Evolutionary conservation across 768 basidiomycete species (phyloP), one percentile per base, ranked within the genome.

Genomic region (Collybia sp.): DNA sequence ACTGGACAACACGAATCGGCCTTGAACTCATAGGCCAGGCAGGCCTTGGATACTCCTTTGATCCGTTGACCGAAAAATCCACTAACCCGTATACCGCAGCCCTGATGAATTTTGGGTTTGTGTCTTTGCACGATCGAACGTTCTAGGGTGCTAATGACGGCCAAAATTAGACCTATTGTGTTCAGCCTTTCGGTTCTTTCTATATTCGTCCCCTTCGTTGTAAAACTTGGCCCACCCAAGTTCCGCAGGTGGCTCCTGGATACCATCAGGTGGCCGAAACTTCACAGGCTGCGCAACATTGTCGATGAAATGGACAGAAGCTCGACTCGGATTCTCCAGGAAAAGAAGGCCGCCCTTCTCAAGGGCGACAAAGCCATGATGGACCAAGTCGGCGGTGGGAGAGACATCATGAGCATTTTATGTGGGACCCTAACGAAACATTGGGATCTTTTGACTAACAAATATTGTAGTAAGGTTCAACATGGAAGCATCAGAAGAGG

Each of bases 11-110:
- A 30, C 60, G 69, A 12, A 56, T 62, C 8, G 62, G 67, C n/a
- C 58, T 70, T 20, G 67, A 70, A 41, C 54, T 70, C 33, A 61
- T 72, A 25, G 67, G 67, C 8, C 65, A 67, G 51, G 62, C 60
- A 12, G 64, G 69, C 4, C 56, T 71, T 13, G 70, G 70, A 0
- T 62, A 61, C 36, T 66, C 68, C 1, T 69, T 70, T 41, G 66
- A 69, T 32, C 46, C 56, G 2, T 53, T 69, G 11, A 44, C 37
- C 17, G 57, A 58, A n/a, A n/a, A 38, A 5, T 36, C 41, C 10
- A 48, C 46, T 13, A 47, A 44, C 48, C 53, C 43, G 20, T 57
- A 47, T 40, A 44, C 35, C 30, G 9, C 15, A 10, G 44, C 51
- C 15, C 41, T 52, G 8, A 57, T 52, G 42, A 38, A 45, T 5